A percentile compares a stretch with the other conserved stretches of the same genome.
These are phyloP conservation scores for Tricladium varicosporioides DNA, from an alignment of 2,329 filamentous ascomycete genomes.

Conservation along the genomic window DNA sequence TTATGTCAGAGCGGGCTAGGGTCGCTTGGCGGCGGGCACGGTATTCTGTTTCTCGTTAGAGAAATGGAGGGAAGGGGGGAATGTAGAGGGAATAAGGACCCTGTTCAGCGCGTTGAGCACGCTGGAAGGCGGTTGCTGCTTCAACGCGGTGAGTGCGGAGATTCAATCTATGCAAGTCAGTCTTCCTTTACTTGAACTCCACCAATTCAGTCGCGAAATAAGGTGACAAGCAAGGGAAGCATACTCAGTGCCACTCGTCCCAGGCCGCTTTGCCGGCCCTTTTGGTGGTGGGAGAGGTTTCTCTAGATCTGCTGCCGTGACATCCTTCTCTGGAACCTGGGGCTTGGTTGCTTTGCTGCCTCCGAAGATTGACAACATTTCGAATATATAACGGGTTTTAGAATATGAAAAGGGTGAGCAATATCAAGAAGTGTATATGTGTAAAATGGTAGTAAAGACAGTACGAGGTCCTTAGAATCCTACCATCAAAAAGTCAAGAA, in stretches of 20 bases:
- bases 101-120: conserved; percentile 26
- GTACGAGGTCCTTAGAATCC: no score
- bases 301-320: background rate
- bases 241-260: conserved; percentile 13
- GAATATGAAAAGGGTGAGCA: no score
- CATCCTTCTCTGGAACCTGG: background rate
- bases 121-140: conserved; percentile 22
- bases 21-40: conserved; percentile 24
- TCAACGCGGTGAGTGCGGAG: conserved; percentile 25
- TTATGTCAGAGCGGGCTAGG: conserved; percentile 17
- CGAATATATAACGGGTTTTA: no score
- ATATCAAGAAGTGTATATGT: no score
- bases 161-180: conserved; percentile 8
- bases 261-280: conserved; percentile 1
- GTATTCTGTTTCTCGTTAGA: conserved; percentile 8
- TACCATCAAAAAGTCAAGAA: no score
- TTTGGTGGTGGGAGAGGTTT: conserved; percentile 1
- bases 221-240: background rate
- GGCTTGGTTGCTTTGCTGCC: background rate
- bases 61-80: no score
- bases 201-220: no score
- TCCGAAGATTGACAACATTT: no score
- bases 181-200: conserved; percentile 2
- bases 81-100: background rate
- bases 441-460: no score